Conservation (phyloP, 2,329 filamentous ascomycete genomes). For the Fusarium austroafricanum region DNA sequence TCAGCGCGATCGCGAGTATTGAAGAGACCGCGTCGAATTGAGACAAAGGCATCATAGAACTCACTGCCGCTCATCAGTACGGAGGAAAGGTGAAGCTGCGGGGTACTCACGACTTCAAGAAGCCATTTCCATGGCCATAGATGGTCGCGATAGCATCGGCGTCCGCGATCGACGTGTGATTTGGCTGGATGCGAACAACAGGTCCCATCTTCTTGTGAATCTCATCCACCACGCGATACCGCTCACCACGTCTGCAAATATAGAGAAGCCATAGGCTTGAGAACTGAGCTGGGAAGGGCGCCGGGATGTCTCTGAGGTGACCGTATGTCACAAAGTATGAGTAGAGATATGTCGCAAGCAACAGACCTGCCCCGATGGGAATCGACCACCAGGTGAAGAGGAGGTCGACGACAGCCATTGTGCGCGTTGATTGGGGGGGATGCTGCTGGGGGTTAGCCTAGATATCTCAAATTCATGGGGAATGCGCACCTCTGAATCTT, state of each 20-base stretch:
- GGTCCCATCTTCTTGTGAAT: constrained; percentile 81
- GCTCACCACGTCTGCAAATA: constrained; percentile 71
- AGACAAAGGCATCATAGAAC: constrained; percentile 93
- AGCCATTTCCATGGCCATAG: constrained; percentile 84
- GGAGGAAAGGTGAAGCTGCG: fast-evolving
- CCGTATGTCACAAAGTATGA: constrained; percentile 68
- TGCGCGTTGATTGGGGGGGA: background rate
- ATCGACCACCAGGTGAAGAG: constrained; percentile 61
- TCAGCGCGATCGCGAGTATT: constrained; percentile 86
- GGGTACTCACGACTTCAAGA: constrained; percentile 71
- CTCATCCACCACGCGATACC: constrained; percentile 74
- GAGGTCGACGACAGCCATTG: constrained; percentile 48
- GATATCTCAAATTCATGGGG: background rate
- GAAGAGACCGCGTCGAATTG: constrained; percentile 86
- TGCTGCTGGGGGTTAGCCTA: background rate
- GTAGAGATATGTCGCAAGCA: constrained; percentile 65
- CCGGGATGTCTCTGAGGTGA: constrained; percentile 66
- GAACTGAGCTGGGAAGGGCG: constrained; percentile 73
- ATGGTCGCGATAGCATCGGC: constrained; percentile 79
- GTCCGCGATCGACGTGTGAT: constrained; percentile 86
- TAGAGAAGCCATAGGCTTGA: constrained; percentile 84
- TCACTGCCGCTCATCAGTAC: constrained; percentile 61
- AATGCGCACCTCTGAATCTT: background rate
- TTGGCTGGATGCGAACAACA: constrained; percentile 85
- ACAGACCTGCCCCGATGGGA: constrained; percentile 57